Evolutionary conservation across 257 asterid genomes (phyloP).

Genomic region (Haberlea rhodopensis): DNA sequence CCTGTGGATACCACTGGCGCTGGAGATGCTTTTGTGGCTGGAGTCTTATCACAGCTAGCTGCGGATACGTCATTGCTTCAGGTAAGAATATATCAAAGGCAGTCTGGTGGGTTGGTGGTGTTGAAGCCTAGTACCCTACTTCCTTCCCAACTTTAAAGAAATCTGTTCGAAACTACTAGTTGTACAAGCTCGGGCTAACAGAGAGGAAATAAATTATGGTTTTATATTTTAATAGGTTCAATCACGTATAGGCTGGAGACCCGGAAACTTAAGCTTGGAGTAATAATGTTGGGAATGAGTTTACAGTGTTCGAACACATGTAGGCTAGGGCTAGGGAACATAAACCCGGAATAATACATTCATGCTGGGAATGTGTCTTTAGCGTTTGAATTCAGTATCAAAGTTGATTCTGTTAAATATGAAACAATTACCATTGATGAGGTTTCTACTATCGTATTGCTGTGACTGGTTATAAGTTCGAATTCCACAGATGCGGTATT

Average conservation of each 20-base stretch:
- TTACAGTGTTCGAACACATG: not conserved
- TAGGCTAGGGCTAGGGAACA: not conserved
- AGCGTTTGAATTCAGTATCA: not conserved
- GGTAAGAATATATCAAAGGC: slow-evolving; percentile 37
- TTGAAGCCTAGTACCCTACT: not conserved
- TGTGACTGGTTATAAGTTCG: too few species aligned
- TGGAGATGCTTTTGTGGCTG: slow-evolving; percentile 99
- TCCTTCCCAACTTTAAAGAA: not conserved
- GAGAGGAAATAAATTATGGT: too few species aligned
- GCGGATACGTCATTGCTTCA: slow-evolving; percentile 63
- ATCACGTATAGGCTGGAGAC: too few species aligned
- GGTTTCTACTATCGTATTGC: too few species aligned
- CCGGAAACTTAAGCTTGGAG: too few species aligned
- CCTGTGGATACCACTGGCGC: slow-evolving; percentile 96
- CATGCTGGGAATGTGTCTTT: not conserved
- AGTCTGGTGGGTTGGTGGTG: not conserved
- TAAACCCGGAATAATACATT: not conserved
- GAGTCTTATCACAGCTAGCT: slow-evolving; percentile 76
- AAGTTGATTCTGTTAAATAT: not conserved
- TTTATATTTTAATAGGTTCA: too few species aligned
- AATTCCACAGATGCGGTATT: too few species aligned
- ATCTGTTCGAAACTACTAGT: not conserved
- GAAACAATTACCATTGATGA: not conserved
- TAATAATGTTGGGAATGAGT: not conserved
- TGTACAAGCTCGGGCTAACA: not conserved